Evolutionary conservation across 108 stramenopile genomes (phyloP), one percentile per base, ranked within the genome.

Genomic region (Parietichytrium sp.): DNA sequence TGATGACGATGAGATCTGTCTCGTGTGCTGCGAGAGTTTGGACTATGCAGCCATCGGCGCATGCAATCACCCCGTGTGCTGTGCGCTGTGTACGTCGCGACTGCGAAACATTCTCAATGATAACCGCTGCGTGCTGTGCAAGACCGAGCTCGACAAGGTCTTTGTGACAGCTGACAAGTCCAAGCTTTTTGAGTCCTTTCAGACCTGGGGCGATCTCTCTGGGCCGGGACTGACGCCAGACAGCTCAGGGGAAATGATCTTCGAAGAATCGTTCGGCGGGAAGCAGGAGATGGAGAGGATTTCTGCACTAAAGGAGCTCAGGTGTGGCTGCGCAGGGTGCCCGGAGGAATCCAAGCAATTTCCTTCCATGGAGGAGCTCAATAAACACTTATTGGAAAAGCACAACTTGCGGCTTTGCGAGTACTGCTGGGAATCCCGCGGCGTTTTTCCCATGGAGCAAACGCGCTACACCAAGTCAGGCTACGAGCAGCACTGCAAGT

Each of bases 361-460:
- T 72, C 12, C 61, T 12, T 23, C 85, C 0, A 55, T 83, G 3
- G 87, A 84, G 2, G 48, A 86, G 3, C 86, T 95, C 55, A 86
- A 90, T 48, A 82, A 91, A 45, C 95, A 95, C 72, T 83, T 95
- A n/a, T 86, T 90, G 23, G 86, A 42, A 8, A 50, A 85, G 25
- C 95, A 95, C 81, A 80, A 86, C 3, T 54, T 88, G 79, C 79
- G 88, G 3, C 78, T 95, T 47, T 95, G 95, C 79, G 84, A 91
- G 26, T 78, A 94, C 36, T 95, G 95, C 84, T 85, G 91, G 33
- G 88, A 87, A 15, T 85, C 93, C 87, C 92, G 91, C 79, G 88
- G 93, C 10, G 93, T 93, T 83, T 95, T 94, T 86, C 88, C 93
- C 1, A 81, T 86, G 13, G 84, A 79, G 53, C 78, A 94, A 12